Base-by-base conservation (phyloP, 495 filamentous ascomycete genomes). In the Podospora comata region DNA sequence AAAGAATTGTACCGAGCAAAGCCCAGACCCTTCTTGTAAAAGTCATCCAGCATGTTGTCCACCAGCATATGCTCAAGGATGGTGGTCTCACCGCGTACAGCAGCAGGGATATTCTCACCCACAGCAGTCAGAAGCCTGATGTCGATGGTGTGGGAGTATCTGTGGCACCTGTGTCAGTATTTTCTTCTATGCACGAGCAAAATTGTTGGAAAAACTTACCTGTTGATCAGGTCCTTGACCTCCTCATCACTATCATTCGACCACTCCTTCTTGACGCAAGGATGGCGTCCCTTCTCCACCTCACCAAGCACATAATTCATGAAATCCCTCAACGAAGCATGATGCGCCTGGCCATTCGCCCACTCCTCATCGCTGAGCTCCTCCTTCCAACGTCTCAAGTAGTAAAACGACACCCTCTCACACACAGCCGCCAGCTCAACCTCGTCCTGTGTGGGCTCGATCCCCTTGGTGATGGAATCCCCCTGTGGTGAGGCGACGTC, bases 51-150 rank as follows among this genome's bases (percentile, higher is more conserved):
- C 30, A 32, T 32, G 30, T 32, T 32, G 30, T 32, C 30, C 4
- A 32, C 58, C 34, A 73, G 72, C 72, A 85, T 78, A 59, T 72
- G 71, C 62, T 86, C 81, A 2, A 85, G 70, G 15, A 83, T 75
- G 2, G 71, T 77, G 16, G 64, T 74, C 44, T 85, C 67, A 26
- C 54, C 48, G 0, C 67, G 65, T 4, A 68, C 39, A 13, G 63
- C 71, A 3, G 73, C 58, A 0, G 73, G 44, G 0, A 86, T 32
- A 26, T 73, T 79, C 20, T 83, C 75, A 4, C 83, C 77, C 2
- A 77, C 73, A 0, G 72, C 65, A 7, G 59, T 62, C 19, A 72
- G 28, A 44, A 74, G 56, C 20, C 53, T 60, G 13, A 71, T 26
- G 44, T 72, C 67, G 18, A 69, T 68, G 13, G 56, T 64, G 60